These are phyloP conservation scores for Durio zibethinus DNA, from an alignment of 345 rosid genomes.

Conservation along the genomic window DNA sequence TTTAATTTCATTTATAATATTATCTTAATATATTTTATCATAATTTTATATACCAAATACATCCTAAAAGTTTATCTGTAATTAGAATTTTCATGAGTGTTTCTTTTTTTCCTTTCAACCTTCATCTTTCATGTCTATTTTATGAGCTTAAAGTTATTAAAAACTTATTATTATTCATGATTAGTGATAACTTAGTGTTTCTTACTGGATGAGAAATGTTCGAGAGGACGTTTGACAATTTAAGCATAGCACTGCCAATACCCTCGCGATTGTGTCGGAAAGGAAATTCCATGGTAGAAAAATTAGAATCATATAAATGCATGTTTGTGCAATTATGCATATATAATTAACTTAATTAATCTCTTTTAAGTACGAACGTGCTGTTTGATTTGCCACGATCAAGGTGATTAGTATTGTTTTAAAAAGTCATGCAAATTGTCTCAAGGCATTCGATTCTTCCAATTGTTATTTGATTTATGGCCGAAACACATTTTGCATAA, in stretches of 20 bases:
- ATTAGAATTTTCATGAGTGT: too few relatives aligned
- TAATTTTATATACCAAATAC: too few relatives aligned
- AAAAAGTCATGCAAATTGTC: too few relatives aligned
- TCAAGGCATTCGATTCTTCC: too few relatives aligned
- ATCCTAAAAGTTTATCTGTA: too few relatives aligned
- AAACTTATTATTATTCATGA: background rate
- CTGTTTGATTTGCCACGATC: background rate
- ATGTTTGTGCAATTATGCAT: background rate
- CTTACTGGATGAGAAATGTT: background rate
- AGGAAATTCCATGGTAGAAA: background rate
- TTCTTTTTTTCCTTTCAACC: too few relatives aligned
- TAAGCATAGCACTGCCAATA: background rate
- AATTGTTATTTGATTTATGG: too few relatives aligned
- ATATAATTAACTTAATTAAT: background rate
- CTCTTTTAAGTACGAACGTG: background rate
- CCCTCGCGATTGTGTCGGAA: background rate
- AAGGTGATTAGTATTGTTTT: too few relatives aligned
- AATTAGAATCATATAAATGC: background rate
- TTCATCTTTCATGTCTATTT: background rate
- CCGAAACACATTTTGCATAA: too few relatives aligned
- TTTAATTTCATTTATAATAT: too few relatives aligned
- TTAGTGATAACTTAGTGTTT: background rate
- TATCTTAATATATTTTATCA: too few relatives aligned
- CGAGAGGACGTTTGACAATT: background rate
- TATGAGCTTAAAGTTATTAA: background rate